Conservation (phyloP, 495 filamentous ascomycete genomes). For the Podospora pseudopauciseta region DNA sequence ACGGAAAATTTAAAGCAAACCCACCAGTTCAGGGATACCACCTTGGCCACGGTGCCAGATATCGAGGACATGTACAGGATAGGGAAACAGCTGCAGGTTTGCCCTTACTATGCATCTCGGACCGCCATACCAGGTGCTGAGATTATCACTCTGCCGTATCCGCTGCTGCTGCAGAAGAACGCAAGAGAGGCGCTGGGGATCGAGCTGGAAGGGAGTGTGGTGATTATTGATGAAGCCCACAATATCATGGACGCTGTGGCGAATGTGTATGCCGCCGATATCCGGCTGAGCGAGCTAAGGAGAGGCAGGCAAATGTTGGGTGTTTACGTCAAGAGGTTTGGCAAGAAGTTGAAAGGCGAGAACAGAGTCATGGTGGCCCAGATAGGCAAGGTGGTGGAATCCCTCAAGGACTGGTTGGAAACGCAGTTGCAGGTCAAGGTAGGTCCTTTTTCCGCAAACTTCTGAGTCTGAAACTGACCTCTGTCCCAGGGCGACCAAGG, state of each 20-base stretch:
- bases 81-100: constrained; percentile 76
- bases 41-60: constrained; percentile 79
- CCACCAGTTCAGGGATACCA: constrained; percentile 82
- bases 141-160: constrained; percentile 93
- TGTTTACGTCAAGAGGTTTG: constrained; percentile 81
- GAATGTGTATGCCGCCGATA: constrained; percentile 75
- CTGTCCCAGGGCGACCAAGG: constrained; percentile 47
- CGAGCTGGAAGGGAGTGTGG: constrained; percentile 78
- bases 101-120: constrained; percentile 93
- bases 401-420: constrained; percentile 65
- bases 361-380: constrained; percentile 92
- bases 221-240: constrained; percentile 96
- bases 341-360: constrained; percentile 77
- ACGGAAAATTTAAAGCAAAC: constrained; percentile 67
- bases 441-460: constrained; percentile 6
- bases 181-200: constrained; percentile 84
- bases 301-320: constrained; percentile 69
- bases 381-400: constrained; percentile 73
- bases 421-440: constrained; percentile 42
- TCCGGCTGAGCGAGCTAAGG: constrained; percentile 69
- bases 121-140: constrained; percentile 78
- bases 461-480: not conserved
- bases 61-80: constrained; percentile 85
- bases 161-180: constrained; percentile 80
- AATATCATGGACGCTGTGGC: constrained; percentile 95